Evolutionary conservation across 2,329 filamentous ascomycete species (phyloP), one percentile per base, ranked within the genome.

Genomic region (Fusarium praegraminearum): DNA sequence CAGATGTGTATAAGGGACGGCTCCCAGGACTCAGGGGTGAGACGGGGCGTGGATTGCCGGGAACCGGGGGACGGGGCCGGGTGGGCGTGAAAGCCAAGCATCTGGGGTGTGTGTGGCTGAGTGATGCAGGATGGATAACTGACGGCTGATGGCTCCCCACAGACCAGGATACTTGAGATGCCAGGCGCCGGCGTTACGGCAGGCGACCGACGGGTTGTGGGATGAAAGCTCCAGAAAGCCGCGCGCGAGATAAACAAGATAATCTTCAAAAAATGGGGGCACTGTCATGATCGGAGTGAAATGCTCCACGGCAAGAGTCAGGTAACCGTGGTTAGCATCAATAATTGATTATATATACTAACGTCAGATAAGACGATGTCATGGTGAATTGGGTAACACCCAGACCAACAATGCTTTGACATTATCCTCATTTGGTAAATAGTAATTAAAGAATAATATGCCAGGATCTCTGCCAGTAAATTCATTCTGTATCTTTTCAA

Each of bases 31-130:
- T n/a, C n/a, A n/a, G n/a, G n/a, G n/a, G n/a, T n/a, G n/a, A n/a
- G 49, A 44, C 20, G 41, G 13, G 16, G 57, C 64, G 67, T 69
- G 69, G 69, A 57, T 72, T 61, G 66, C 59, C 64, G 67, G 68
- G 64, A 62, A 54, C 64, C 72, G 70, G 70, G 70, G 72, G 72
- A 70, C 47, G 70, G 72, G 62, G 70, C 70, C 72, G 70, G 55
- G 52, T 71, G 65, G 64, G 70, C 47, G 72, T 70, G 62, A 30
- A 18, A 55, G 47, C 49, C 26, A 36, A 44, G 57, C 57, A 36
- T 53, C 40, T 65, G 33, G 58, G 70, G 69, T 65, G 72, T 73
- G 59, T 73, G 67, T 68, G 62, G 72, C 70, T 72, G 62, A 65
- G 33, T 16, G 33, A 28, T 36, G 24, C 26, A 47, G 45, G 45